phyloP scores from a whole-genome alignment of 768 basidiomycete species.

The Lactarius deliciosus region DNA sequence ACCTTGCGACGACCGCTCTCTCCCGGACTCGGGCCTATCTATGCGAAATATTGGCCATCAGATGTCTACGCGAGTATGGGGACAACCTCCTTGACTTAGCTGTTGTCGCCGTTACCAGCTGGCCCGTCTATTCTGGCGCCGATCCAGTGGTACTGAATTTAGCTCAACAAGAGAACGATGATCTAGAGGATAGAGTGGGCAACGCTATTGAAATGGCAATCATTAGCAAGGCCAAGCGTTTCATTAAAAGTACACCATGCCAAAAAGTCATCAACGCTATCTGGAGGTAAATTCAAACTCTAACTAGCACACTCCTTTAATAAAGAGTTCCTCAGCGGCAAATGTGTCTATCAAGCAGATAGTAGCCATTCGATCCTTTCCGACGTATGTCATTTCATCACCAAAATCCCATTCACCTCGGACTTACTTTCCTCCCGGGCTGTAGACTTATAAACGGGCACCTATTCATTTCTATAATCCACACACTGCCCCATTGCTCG shows the following conservation, averaged over 20 bases:
- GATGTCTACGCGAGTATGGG: conserved; percentile 70
- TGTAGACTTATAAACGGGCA: conserved; percentile 86
- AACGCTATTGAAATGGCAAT: conserved; percentile 95
- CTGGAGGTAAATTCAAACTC: conserved; percentile 56
- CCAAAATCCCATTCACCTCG: conserved; percentile 2
- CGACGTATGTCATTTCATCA: conserved; percentile 53
- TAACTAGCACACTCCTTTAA: neutral
- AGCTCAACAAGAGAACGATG: conserved; percentile 65
- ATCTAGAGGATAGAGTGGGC: conserved; percentile 76
- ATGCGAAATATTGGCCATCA: conserved; percentile 88
- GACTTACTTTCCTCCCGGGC: conserved; percentile 2
- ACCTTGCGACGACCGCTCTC: conserved; percentile 64
- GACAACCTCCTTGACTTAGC: conserved; percentile 67
- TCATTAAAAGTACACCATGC: conserved; percentile 86
- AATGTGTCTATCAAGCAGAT: conserved; percentile 88
- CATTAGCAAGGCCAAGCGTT: conserved; percentile 78
- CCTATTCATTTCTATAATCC: conserved; percentile 95
- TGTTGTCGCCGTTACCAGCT: conserved; percentile 70
- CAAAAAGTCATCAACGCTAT: conserved; percentile 88
- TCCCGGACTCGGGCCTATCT: conserved; percentile 75
- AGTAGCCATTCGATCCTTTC: conserved; percentile 88
- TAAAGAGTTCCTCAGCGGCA: conserved; percentile 54
- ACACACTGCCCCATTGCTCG: conserved; percentile 87
- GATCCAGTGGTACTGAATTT: conserved; percentile 55
- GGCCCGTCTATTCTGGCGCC: conserved; percentile 79